phyloP scores from a whole-genome alignment of 345 rosid genomes.

The Euphorbia tirucalli region DNA sequence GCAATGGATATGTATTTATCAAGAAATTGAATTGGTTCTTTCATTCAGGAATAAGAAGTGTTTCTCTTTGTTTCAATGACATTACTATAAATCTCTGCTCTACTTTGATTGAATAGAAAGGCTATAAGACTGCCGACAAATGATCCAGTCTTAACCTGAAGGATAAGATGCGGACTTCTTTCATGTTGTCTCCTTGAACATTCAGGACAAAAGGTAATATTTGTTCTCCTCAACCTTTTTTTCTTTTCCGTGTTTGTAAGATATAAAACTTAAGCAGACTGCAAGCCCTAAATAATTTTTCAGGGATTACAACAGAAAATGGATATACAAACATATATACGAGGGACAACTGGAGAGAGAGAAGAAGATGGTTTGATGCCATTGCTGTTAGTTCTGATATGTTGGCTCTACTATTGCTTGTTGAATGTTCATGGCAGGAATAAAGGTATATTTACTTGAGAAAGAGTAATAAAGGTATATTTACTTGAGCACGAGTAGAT shows the following conservation, averaged over 20 bases:
- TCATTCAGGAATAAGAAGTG: background rate
- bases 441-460: slow-evolving; percentile 39
- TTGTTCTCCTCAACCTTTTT: background rate
- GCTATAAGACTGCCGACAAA: background rate
- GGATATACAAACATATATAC: background rate
- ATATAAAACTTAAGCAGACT: background rate
- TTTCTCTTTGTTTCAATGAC: background rate
- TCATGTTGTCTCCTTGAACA: background rate
- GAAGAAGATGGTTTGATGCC: slow-evolving; percentile 40
- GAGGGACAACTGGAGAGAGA: background rate
- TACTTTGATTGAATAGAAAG: background rate
- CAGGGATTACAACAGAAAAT: background rate
- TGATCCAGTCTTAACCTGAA: background rate
- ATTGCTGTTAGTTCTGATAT: slow-evolving; percentile 44
- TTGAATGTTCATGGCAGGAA: slow-evolving; percentile 36
- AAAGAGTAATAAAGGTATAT: too few relatives aligned
- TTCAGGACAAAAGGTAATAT: background rate
- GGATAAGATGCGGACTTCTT: background rate
- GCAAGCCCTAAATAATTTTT: background rate
- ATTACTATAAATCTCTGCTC: background rate
- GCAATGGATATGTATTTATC: background rate
- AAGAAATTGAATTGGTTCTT: background rate
- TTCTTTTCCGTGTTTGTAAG: too few relatives aligned
- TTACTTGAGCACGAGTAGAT: too few relatives aligned
- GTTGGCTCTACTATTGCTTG: slow-evolving; percentile 44